Evolutionary conservation across 1,139 yeast species (phyloP).

Genomic region (Suhomyces chickasaworum): DNA sequence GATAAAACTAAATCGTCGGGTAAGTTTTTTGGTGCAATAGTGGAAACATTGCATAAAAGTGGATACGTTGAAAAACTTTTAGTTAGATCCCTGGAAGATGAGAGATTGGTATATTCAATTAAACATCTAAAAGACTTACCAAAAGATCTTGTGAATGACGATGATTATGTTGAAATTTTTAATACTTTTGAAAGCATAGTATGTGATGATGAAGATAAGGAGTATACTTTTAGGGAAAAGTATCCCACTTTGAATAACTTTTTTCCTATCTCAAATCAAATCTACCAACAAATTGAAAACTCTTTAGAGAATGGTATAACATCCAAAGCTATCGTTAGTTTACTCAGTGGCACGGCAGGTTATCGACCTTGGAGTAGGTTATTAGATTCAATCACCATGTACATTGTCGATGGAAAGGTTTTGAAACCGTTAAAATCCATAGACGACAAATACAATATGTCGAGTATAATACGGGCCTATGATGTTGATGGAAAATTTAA

Average conservation of each 20-base stretch:
- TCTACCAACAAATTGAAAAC: slow-evolving; percentile 49
- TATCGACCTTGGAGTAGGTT: slow-evolving; percentile 51
- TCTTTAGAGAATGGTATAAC: slow-evolving; percentile 53
- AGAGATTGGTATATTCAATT: slow-evolving; percentile 55
- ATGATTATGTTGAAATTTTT: slow-evolving; percentile 26
- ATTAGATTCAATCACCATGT: slow-evolving; percentile 49
- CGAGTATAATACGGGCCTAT: slow-evolving; percentile 57
- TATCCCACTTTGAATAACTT: slow-evolving; percentile 49
- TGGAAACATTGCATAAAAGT: slow-evolving; percentile 50
- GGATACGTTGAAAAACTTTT: slow-evolving; percentile 61
- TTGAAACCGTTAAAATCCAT: slow-evolving; percentile 27
- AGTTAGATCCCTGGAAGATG: slow-evolving; percentile 54
- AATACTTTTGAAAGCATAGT: slow-evolving; percentile 17
- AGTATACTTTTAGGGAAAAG: slow-evolving; percentile 1
- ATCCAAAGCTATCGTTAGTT: slow-evolving; percentile 52
- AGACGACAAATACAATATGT: slow-evolving; percentile 26
- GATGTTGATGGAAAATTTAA: slow-evolving; percentile 76
- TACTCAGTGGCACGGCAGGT: slow-evolving; percentile 56
- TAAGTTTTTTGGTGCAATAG: slow-evolving; percentile 54
- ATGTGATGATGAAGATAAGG: slow-evolving; percentile 21
- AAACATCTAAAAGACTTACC: slow-evolving; percentile 59
- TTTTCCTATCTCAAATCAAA: slow-evolving; percentile 65
- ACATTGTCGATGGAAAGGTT: slow-evolving; percentile 27
- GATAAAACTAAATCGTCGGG: slow-evolving; percentile 46
- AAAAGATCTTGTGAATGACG: slow-evolving; percentile 27